Evolutionary conservation across 2,329 filamentous ascomycete genomes (phyloP).

Genomic region (Penicillium fuscoglaucum): DNA sequence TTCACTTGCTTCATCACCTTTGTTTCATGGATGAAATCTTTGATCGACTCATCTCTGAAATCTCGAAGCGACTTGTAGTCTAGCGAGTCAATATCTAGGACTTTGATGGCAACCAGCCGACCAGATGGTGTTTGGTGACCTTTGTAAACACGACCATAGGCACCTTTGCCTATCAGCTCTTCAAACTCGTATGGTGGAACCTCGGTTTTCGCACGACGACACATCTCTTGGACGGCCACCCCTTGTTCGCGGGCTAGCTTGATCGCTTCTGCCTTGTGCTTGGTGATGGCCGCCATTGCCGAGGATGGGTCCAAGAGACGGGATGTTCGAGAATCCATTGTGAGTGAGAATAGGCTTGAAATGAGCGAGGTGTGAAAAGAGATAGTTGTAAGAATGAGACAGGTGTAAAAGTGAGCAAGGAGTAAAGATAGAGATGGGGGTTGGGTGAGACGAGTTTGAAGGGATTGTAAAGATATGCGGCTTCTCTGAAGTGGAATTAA

Average conservation of each 20-base stretch:
- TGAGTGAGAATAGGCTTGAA: background rate
- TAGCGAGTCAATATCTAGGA: constrained; percentile 51
- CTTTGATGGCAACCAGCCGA: constrained; percentile 53
- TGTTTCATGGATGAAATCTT: constrained; percentile 62
- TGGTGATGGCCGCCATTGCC: constrained; percentile 48
- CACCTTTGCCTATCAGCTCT: constrained; percentile 53
- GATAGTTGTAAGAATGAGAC: background rate
- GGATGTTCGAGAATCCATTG: constrained; percentile 37
- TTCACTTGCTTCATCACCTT: constrained; percentile 63
- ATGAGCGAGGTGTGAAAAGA: background rate
- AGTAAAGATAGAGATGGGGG: background rate
- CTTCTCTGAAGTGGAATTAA: background rate
- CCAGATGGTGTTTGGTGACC: constrained; percentile 43
- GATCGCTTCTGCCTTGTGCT: constrained; percentile 51
- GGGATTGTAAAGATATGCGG: background rate
- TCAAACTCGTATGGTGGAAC: constrained; percentile 51
- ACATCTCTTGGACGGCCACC: constrained; percentile 48
- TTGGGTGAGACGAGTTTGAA: background rate
- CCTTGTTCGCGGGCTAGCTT: constrained; percentile 49
- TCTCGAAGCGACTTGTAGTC: constrained; percentile 51
- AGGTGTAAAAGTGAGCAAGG: background rate
- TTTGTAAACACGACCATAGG: constrained; percentile 54
- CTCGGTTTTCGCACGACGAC: constrained; percentile 46
- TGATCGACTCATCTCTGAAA: constrained; percentile 51
- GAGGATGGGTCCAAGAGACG: constrained; percentile 44